phyloP scores from a whole-genome alignment of 495 filamentous ascomycete species.

The Penicillium egyptiacum region DNA sequence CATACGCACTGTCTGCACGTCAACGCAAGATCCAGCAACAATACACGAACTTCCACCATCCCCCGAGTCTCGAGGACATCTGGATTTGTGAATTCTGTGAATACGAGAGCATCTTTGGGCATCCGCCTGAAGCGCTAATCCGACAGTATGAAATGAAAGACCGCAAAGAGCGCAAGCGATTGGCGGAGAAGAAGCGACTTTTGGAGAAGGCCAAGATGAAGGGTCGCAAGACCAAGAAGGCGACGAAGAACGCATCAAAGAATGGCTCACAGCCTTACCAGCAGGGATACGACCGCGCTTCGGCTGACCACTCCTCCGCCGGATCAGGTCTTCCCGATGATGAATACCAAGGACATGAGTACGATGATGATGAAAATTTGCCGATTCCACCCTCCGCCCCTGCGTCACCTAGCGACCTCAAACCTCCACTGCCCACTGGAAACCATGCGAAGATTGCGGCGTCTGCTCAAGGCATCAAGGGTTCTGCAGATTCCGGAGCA shows the following conservation, averaged over 20 bases:
- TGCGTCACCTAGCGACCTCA: slow-evolving; percentile 36
- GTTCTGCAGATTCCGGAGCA: slow-evolving; percentile 32
- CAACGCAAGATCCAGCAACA: slow-evolving; percentile 69
- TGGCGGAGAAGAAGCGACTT: slow-evolving; percentile 79
- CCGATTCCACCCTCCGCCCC: slow-evolving; percentile 32
- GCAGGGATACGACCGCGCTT: slow-evolving; percentile 48
- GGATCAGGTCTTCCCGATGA: slow-evolving; percentile 51
- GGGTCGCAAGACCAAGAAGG: slow-evolving; percentile 78
- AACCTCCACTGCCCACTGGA: slow-evolving; percentile 31
- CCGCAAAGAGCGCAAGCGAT: slow-evolving; percentile 73
- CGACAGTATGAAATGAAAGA: slow-evolving; percentile 94
- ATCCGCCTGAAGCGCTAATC: slow-evolving; percentile 78
- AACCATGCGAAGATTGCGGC: slow-evolving; percentile 29
- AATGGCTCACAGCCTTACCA: slow-evolving; percentile 46
- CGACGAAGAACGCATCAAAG: slow-evolving; percentile 64
- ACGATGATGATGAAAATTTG: slow-evolving; percentile 54
- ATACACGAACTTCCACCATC: slow-evolving; percentile 73
- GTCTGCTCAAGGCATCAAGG: slow-evolving; percentile 21
- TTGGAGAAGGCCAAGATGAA: slow-evolving; percentile 96
- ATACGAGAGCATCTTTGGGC: slow-evolving; percentile 83
- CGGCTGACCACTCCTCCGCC: slow-evolving; percentile 44
- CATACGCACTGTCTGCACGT: slow-evolving; percentile 61
- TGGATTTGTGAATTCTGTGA: slow-evolving; percentile 97
- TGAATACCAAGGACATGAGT: slow-evolving; percentile 54
- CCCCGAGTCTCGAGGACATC: slow-evolving; percentile 69